A percentile compares a stretch with the other conserved stretches of the same genome.
These are phyloP conservation scores for Pistacia vera DNA, from an alignment of 345 rosid genomes.

Conservation along the genomic window DNA sequence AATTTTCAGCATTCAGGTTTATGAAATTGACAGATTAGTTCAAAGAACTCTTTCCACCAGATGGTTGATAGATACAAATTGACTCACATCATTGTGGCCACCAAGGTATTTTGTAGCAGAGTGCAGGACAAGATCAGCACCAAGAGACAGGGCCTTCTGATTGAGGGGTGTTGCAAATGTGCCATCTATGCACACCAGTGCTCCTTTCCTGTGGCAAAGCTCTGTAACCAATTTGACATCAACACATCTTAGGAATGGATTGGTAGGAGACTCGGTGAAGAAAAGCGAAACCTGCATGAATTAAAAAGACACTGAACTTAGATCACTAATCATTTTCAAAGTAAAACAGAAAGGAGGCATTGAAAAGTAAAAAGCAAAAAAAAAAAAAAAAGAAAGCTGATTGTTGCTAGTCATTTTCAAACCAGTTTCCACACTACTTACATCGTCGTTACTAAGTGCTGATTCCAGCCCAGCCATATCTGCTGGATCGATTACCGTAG, in stretches of 20 bases:
- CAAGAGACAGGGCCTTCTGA: slow-evolving; percentile 93
- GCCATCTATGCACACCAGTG: slow-evolving; percentile 95
- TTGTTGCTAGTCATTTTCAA: not conserved
- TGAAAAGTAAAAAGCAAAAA: not conserved
- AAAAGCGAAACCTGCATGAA: slow-evolving; percentile 80
- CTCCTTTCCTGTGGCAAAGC: slow-evolving; percentile 86
- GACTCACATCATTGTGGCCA: slow-evolving; percentile 93
- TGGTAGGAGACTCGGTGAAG: slow-evolving; percentile 95
- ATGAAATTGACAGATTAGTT: not conserved
- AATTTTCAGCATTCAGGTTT: slow-evolving; percentile 5
- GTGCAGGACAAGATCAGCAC: slow-evolving; percentile 95
- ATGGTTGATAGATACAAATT: slow-evolving; percentile 15
- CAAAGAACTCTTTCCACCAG: not conserved
- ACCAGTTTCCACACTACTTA: slow-evolving; percentile 34
- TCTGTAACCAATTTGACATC: slow-evolving; percentile 86
- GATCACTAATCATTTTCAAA: slow-evolving; percentile 2
- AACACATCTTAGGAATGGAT: slow-evolving; percentile 94
- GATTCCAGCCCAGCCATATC: slow-evolving; percentile 77
- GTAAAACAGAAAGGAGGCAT: not conserved
- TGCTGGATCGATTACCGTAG: slow-evolving; percentile 95
- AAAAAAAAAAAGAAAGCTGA: not conserved
- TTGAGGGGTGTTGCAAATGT: slow-evolving; percentile 98
- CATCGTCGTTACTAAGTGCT: slow-evolving; percentile 72
- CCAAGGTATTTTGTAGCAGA: slow-evolving; percentile 93
- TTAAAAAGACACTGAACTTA: slow-evolving; percentile 19